Conservation (phyloP, 257 asterid genomes). For the Perilla frutescens region DNA sequence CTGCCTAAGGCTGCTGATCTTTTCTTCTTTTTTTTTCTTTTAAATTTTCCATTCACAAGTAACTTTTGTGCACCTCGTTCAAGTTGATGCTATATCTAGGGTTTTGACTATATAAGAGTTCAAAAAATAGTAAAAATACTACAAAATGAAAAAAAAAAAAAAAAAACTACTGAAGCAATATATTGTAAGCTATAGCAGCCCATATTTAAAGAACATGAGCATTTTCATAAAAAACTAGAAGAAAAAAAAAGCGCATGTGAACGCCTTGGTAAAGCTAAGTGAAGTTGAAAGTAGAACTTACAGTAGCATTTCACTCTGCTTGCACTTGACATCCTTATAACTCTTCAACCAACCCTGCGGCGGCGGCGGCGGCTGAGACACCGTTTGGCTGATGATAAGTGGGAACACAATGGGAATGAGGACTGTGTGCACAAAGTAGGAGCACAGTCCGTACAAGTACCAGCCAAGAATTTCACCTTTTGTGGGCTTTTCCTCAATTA, state of each 20-base stretch:
- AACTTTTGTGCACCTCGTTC: background rate
- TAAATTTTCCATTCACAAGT: no score
- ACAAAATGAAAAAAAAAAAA: background rate
- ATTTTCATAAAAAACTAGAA: background rate
- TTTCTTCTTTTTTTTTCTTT: background rate
- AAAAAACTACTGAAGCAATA: background rate
- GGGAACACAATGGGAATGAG: constrained; percentile 81
- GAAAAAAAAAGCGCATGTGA: background rate
- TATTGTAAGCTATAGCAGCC: background rate
- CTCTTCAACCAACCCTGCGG: constrained; percentile 67
- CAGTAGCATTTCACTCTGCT: constrained; percentile 61
- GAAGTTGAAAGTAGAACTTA: constrained; percentile 41
- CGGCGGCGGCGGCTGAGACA: constrained; percentile 58
- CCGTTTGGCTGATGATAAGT: constrained; percentile 79
- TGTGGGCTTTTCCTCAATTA: constrained; percentile 61
- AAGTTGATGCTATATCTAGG: background rate
- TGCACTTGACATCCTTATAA: constrained; percentile 57
- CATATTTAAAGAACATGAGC: background rate
- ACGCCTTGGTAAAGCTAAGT: background rate
- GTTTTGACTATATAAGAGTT: background rate
- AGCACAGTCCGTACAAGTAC: constrained; percentile 83
- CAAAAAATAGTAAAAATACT: background rate
- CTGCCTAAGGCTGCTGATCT: background rate
- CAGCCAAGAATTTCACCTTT: constrained; percentile 67
- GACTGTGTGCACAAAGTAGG: constrained; percentile 76